Base-by-base conservation (phyloP, 2,329 filamentous ascomycete genomes). In the Pseudocercospora vitis region DNA sequence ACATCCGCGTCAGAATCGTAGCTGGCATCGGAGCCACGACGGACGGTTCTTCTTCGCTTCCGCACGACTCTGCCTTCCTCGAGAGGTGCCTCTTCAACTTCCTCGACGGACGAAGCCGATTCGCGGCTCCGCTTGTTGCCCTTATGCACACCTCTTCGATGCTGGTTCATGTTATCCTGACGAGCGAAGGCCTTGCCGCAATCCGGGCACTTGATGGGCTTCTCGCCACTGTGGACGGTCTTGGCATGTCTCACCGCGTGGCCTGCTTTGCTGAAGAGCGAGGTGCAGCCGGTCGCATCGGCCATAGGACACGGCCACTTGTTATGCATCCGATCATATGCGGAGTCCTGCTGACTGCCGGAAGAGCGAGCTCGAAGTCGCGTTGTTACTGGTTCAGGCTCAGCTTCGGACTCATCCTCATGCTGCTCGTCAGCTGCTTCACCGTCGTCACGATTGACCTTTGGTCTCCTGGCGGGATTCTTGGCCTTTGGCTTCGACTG, bases 101-200 rank as follows among this genome's bases (percentile, higher is more conserved):
- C 45, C 9, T 48, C 49, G 8, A 32, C 50, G 14, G 49, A 50
- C 7, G 52, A 55, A 12, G 31, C 24, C n/a, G 48, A 45, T 16
- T 44, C 23, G 12, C 40, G 52, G 2, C 46, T 24, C 3, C 56
- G 56, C 33, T 58, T 58, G 23, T 42, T 24, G 42, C 42, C 44
- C 35, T 48, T 52, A 33, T 56, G 53, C n/a, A 56, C 53, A 31
- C 37, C 44, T 29, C 44, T 48, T 12, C 46, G 46, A 39, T 55
- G 53, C 48, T 55, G 48, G 16, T 42, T 51, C 53, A 55, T 55
- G 40, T 55, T 55, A 28, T 55, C 53, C 8, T 55, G 45, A 14
- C 53, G 53, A 18, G 53, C 48, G 32, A 55, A 55, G 19, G 33
- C 18, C 37, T 55, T 51, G 33, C 50, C 42, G 35, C 53, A 55